Percentiles rank a stretch among this genome's conserved stretches.
phyloP scores from a whole-genome alignment of 2,329 filamentous ascomycete genomes.

The Colletotrichum sublineola region DNA sequence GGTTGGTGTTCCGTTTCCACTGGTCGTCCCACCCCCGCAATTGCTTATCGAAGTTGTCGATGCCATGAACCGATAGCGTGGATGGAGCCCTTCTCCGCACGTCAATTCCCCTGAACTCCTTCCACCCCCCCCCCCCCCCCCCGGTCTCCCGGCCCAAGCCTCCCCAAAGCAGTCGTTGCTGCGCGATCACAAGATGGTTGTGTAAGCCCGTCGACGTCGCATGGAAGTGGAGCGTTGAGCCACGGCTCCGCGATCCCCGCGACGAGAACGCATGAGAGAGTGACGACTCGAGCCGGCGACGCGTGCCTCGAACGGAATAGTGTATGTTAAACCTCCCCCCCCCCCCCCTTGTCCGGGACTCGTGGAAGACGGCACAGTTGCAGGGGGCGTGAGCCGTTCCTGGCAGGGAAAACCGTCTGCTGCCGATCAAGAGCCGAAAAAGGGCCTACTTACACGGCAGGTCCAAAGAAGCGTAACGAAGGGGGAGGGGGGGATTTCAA shows the following conservation, averaged over 20 bases:
- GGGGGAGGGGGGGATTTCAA: background rate
- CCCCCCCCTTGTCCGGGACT: background rate
- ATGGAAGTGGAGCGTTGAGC: conserved; percentile 8
- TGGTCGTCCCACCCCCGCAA: conserved; percentile 38
- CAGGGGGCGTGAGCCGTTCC: conserved; percentile 5
- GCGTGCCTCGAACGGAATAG: background rate
- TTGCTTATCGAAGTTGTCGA: conserved; percentile 37
- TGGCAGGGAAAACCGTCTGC: conserved; percentile 20
- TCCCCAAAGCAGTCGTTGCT: conserved; percentile 25
- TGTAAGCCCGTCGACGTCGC: conserved; percentile 10
- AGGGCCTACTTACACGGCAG: background rate
- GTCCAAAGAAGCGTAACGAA: background rate
- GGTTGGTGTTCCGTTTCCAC: background rate
- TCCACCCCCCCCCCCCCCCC: background rate
- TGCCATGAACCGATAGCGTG: too few species aligned
- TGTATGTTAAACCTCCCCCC: too few species aligned
- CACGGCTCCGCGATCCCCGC: conserved; percentile 41
- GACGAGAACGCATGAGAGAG: background rate
- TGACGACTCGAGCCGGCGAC: background rate
- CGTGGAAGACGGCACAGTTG: background rate
- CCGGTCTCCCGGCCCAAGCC: conserved; percentile 14
- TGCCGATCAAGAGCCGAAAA: conserved; percentile 23
- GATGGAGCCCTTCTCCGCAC: background rate
- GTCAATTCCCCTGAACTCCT: conserved; percentile 2
- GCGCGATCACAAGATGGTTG: conserved; percentile 32